These are phyloP conservation scores for Pseudonectria foliicola DNA, from an alignment of 2,329 filamentous ascomycete genomes.

Conservation along the genomic window DNA sequence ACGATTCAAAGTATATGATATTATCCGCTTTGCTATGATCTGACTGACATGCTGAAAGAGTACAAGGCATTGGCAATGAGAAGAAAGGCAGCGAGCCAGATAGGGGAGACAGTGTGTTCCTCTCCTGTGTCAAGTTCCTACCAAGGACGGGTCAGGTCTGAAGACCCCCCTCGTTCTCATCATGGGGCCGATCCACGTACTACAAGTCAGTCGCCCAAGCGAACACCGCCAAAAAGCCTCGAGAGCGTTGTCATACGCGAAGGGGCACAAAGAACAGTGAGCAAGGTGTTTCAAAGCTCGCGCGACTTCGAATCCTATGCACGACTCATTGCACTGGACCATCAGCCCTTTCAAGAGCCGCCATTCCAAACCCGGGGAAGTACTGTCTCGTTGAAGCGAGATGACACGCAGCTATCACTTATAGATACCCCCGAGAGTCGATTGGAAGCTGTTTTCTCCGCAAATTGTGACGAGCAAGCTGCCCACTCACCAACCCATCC, in stretches of 20 bases:
- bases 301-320: not conserved
- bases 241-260: not conserved
- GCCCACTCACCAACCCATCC: no score
- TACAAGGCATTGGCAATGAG: conserved; percentile 2
- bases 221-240: not conserved
- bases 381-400: no score
- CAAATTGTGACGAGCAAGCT: no score
- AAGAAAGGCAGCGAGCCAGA: not conserved
- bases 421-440: no score
- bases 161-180: not conserved
- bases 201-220: not conserved
- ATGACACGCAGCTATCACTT: no score
- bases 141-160: conserved; percentile 4
- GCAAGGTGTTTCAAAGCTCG: not conserved
- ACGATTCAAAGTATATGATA: conserved; percentile 3
- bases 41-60: conserved; percentile 1
- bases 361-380: not conserved
- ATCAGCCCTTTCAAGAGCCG: not conserved
- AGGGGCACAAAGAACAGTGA: conserved; percentile 3
- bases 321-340: not conserved
- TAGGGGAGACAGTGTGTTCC: not conserved
- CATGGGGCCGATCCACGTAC: not conserved
- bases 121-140: not conserved
- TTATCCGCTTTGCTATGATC: not conserved
- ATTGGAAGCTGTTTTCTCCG: no score